Evolutionary conservation across 345 rosid species (phyloP).

Genomic region (Acer saccharum): DNA sequence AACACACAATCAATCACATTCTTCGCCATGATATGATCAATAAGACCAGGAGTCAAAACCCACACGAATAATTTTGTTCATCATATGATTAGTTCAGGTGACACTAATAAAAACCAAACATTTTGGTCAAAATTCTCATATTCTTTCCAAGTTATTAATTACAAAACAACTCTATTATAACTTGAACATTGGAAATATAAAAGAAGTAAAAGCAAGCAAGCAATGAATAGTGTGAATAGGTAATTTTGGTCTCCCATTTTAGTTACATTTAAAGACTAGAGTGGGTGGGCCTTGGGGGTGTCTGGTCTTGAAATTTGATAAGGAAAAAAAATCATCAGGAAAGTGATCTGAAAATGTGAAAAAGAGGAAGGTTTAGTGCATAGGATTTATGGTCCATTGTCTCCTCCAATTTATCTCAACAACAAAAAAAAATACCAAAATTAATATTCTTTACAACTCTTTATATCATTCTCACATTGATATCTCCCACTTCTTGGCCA

Average conservation of each 20-base stretch:
- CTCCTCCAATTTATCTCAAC: neutral
- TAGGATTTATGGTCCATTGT: neutral
- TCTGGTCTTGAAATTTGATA: conserved; percentile 13
- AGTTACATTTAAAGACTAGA: neutral
- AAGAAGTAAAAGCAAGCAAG: neutral
- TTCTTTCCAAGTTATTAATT: too few species aligned
- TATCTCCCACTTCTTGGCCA: neutral
- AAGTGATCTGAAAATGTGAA: conserved; percentile 7
- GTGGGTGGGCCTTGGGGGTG: neutral
- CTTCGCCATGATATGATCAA: too few species aligned
- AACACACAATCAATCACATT: too few species aligned
- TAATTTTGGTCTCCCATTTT: neutral
- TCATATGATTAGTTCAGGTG: neutral
- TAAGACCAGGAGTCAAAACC: neutral
- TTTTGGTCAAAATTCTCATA: neutral
- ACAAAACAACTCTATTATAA: too few species aligned
- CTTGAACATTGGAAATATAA: neutral
- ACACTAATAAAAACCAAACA: neutral
- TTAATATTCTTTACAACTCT: neutral
- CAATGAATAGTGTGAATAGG: neutral
- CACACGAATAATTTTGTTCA: neutral
- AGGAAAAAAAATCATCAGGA: neutral
- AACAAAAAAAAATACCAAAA: too few species aligned
- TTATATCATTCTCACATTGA: neutral
- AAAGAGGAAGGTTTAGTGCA: neutral